Base-by-base conservation (phyloP, 495 filamentous ascomycete species). In the Hapsidospora chrysogenum region DNA sequence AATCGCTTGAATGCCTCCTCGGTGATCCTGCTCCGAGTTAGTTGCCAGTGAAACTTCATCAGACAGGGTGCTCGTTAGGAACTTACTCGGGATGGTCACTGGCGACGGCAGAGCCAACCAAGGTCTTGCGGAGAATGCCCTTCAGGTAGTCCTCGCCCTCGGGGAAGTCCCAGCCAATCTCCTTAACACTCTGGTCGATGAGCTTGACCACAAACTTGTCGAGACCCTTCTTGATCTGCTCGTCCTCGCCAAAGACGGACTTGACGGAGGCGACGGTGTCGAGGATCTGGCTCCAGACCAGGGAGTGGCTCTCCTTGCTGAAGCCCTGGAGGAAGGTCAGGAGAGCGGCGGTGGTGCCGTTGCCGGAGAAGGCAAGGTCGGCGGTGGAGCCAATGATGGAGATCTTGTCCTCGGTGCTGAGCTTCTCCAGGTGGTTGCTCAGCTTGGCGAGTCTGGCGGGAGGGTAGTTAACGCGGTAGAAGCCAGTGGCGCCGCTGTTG, bases 401-500 rank as follows among this genome's bases (percentile, higher is more conserved):
- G 47, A 95, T 87, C 57, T 85, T 89, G 57, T 97, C 89, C 52
- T 85, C 74, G 15, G 78, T 73, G 38, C 72, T 79, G 27, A 97
- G 62, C 23, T 74, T 68, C 38, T 76, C 63, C 26, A 78, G 72
- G 30, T 76, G 73, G 31, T 74, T 66, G 33, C 86, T 80, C 25
- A 97, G 76, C 50, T 82, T 76, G 13, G 65, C 70, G 22, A 97
- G 69, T 14, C 85, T 72, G 20, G 65, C 61, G 29, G 82, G 74
- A 8, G 89, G 80, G 45, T 93, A 92, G 53, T 92, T 93, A 17
- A 85, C 89, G 29, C 87, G 67, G 53, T 92, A 97, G 59, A 95
- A 94, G 9, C 85, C 89, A 33, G 75, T 78, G 34, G 87, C 78
- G 35, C 85, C 70, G 36, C 73, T 70, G 56, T 97, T 97, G 44